Evolutionary conservation across 1,284 basidiomycete genomes (phyloP).

Genomic region (Retiboletus flavoniger): DNA sequence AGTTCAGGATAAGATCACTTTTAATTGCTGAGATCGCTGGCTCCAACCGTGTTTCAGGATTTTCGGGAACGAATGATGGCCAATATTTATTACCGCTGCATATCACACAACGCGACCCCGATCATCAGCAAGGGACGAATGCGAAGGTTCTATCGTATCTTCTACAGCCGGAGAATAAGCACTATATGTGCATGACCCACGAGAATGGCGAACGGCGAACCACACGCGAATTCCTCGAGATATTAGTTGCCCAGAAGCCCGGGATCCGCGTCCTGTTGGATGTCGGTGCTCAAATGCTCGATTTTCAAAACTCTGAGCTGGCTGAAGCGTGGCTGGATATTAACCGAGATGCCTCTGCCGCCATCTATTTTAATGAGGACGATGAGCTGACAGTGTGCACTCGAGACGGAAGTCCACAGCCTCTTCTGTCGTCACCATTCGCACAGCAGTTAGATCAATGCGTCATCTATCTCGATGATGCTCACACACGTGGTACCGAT

Average conservation of each 20-base stretch:
- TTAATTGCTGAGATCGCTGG: neutral
- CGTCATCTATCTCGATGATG: conserved; percentile 55
- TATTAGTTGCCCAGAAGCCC: conserved; percentile 36
- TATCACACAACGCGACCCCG: conserved; percentile 44
- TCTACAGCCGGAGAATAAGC: conserved; percentile 44
- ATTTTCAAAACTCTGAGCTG: conserved; percentile 44
- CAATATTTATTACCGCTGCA: conserved; percentile 47
- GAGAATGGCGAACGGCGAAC: conserved; percentile 25
- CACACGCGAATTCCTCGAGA: conserved; percentile 35
- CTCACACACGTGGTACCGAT: conserved; percentile 58
- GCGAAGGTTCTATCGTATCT: conserved; percentile 48
- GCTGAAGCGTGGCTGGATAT: conserved; percentile 42
- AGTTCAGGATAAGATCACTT: neutral
- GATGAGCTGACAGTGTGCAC: conserved; percentile 46
- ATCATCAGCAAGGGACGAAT: conserved; percentile 47
- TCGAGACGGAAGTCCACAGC: conserved; percentile 40
- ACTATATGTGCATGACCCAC: conserved; percentile 32
- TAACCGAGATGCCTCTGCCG: conserved; percentile 36
- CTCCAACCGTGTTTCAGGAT: conserved; percentile 39
- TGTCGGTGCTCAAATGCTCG: conserved; percentile 58
- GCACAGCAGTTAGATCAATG: conserved; percentile 43
- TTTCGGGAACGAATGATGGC: conserved; percentile 59
- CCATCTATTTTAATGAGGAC: conserved; percentile 47
- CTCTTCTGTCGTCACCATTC: conserved; percentile 45
- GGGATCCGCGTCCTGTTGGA: conserved; percentile 49